Evolutionary conservation across 345 rosid genomes (phyloP).

Genomic region (Melaleuca quinquenervia): DNA sequence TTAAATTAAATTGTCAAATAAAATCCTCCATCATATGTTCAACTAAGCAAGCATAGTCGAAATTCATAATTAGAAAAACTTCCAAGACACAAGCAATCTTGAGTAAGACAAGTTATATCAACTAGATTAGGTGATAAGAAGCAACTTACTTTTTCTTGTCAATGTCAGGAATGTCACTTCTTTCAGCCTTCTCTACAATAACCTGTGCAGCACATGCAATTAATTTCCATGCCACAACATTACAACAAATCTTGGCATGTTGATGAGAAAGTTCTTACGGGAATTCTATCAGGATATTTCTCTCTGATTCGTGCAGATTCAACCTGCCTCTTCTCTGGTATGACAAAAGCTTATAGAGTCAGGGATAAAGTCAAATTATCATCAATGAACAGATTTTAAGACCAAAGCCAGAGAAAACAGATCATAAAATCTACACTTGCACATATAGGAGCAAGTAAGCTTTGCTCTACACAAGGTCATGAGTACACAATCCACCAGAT

Average conservation of each 20-base stretch:
- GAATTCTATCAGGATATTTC: constrained; percentile 89
- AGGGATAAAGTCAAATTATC: not conserved
- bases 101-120: not conserved
- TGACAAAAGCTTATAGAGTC: not conserved
- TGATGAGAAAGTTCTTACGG: constrained; percentile 27
- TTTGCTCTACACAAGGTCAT: not conserved
- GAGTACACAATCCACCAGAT: not conserved
- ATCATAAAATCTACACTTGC: not conserved
- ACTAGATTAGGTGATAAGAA: not conserved
- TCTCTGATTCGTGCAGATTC: constrained; percentile 79
- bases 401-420: not conserved
- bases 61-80: not conserved
- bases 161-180: constrained; percentile 86
- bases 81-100: not conserved
- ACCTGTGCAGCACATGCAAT: constrained; percentile 39
- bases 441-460: not conserved
- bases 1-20: not conserved
- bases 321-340: constrained; percentile 67
- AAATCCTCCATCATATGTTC: not conserved
- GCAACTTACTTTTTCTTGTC: constrained; percentile 88
- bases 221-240: not conserved
- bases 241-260: not conserved
- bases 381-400: not conserved
- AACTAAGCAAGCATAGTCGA: not conserved
- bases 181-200: constrained; percentile 86